Evolutionary conservation across 768 basidiomycete genomes (phyloP).

Genomic region (Phanerochaete carnosa): DNA sequence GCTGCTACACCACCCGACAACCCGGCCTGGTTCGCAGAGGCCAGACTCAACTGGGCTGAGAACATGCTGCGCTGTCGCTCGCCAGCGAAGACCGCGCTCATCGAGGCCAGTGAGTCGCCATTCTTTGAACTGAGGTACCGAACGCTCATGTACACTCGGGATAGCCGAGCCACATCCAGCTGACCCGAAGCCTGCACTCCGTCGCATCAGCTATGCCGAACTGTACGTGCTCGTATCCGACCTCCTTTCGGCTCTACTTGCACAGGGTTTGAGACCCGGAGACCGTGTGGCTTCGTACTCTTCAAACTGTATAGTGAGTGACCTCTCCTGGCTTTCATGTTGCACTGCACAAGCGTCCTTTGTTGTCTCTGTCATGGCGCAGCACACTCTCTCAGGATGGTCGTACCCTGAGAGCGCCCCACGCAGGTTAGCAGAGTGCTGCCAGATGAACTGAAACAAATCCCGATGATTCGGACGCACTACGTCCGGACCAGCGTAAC

Average conservation of each 20-base stretch:
- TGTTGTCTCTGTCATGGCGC: background rate
- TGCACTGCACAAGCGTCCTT: background rate
- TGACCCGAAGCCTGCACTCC: slow-evolving; percentile 39
- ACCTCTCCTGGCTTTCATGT: slow-evolving; percentile 8
- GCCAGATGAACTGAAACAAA: background rate
- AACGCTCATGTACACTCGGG: slow-evolving; percentile 14
- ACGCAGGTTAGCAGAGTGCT: background rate
- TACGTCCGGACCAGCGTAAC: background rate
- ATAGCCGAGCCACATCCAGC: slow-evolving; percentile 62
- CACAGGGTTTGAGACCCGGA: slow-evolving; percentile 52
- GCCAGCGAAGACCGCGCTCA: slow-evolving; percentile 55
- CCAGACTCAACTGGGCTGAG: slow-evolving; percentile 76
- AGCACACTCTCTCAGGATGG: background rate
- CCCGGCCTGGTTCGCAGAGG: slow-evolving; percentile 68
- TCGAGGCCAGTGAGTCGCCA: slow-evolving; percentile 54
- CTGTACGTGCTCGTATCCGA: slow-evolving; percentile 56
- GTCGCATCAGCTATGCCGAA: slow-evolving; percentile 50
- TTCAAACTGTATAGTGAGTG: slow-evolving; percentile 71
- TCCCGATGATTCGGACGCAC: background rate
- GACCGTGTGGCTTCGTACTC: slow-evolving; percentile 78
- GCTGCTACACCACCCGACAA: slow-evolving; percentile 52
- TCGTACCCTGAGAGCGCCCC: background rate
- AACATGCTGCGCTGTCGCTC: slow-evolving; percentile 68
- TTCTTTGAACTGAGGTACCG: background rate
- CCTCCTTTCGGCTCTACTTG: slow-evolving; percentile 53